phyloP scores from a whole-genome alignment of 139 green algal genomes.

The Chlamydomonas eustigma region DNA sequence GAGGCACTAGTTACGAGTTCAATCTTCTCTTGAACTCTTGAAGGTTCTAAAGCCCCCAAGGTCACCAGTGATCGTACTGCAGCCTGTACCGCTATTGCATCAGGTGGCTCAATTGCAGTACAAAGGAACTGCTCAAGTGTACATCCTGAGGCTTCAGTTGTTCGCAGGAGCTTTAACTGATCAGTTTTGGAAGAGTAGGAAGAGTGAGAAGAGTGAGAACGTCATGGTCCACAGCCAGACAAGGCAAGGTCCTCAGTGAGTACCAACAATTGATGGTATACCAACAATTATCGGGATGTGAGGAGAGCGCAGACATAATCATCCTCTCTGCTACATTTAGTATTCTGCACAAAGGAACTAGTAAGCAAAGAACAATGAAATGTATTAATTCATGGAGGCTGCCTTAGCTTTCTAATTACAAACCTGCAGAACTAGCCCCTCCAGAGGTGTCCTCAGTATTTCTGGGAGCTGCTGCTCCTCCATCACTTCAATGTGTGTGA shows the following conservation, averaged over 20 bases:
- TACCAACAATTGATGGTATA: too few relatives aligned
- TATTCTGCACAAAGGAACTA: too few relatives aligned
- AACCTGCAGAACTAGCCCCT: slow-evolving; percentile 57
- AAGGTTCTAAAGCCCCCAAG: background rate
- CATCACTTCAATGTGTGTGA: slow-evolving; percentile 20
- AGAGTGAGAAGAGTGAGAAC: background rate
- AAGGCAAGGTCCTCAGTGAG: too few relatives aligned
- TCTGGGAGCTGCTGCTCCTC: slow-evolving; percentile 44
- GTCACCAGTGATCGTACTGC: background rate
- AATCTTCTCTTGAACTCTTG: too few relatives aligned
- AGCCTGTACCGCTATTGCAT: background rate
- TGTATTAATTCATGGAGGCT: too few relatives aligned
- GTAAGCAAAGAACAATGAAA: too few relatives aligned
- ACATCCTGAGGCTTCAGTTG: background rate
- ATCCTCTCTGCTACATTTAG: too few relatives aligned
- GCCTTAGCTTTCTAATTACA: background rate
- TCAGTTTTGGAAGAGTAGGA: background rate
- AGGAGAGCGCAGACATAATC: too few relatives aligned
- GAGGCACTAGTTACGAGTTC: too few relatives aligned
- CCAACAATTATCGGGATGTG: too few relatives aligned
- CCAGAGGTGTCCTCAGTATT: slow-evolving; percentile 63
- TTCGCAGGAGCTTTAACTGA: slow-evolving; percentile 3
- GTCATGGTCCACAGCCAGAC: background rate
- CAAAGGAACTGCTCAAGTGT: background rate
- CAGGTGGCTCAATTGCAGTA: slow-evolving; percentile 4